Evolutionary conservation across 208 protist genomes (phyloP).

Genomic region (Trypanosoma platydactyli): DNA sequence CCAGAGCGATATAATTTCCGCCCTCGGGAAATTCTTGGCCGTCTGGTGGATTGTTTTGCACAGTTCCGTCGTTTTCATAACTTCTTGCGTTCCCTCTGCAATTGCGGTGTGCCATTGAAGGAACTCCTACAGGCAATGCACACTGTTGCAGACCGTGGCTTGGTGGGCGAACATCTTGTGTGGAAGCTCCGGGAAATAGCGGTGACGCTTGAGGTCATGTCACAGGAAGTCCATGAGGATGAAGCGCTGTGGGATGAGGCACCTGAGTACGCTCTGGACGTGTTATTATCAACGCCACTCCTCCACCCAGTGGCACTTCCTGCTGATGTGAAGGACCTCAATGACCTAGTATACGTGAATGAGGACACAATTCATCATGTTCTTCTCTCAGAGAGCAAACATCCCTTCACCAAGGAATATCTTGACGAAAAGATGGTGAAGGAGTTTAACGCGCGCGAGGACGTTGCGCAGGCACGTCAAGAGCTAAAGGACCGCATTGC

Average conservation of each 20-base stretch:
- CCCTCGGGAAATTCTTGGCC: constrained; percentile 73
- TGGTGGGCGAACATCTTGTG: constrained; percentile 60
- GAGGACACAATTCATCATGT: constrained; percentile 83
- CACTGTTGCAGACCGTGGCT: constrained; percentile 58
- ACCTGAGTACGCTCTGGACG: constrained; percentile 84
- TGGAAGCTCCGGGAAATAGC: constrained; percentile 73
- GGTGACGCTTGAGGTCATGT: constrained; percentile 42
- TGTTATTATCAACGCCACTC: constrained; percentile 79
- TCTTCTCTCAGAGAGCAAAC: constrained; percentile 83
- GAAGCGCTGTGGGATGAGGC: constrained; percentile 85
- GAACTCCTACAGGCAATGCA: constrained; percentile 60
- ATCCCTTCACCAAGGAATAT: constrained; percentile 90
- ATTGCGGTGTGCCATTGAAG: constrained; percentile 65
- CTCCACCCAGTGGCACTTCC: constrained; percentile 78
- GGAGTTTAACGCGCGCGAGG: constrained; percentile 74
- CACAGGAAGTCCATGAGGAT: constrained; percentile 63
- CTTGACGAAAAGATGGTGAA: constrained; percentile 84
- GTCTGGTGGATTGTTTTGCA: constrained; percentile 79
- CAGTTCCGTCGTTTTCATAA: constrained; percentile 68
- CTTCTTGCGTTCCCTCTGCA: constrained; percentile 78
- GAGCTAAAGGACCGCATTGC: constrained; percentile 56
- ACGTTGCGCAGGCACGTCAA: constrained; percentile 51
- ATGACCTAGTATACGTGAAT: constrained; percentile 82
- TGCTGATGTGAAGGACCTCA: constrained; percentile 76
- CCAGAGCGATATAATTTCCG: constrained; percentile 77